Base-by-base conservation (phyloP, 768 basidiomycete species). In the Pleurotus tuoliensis region DNA sequence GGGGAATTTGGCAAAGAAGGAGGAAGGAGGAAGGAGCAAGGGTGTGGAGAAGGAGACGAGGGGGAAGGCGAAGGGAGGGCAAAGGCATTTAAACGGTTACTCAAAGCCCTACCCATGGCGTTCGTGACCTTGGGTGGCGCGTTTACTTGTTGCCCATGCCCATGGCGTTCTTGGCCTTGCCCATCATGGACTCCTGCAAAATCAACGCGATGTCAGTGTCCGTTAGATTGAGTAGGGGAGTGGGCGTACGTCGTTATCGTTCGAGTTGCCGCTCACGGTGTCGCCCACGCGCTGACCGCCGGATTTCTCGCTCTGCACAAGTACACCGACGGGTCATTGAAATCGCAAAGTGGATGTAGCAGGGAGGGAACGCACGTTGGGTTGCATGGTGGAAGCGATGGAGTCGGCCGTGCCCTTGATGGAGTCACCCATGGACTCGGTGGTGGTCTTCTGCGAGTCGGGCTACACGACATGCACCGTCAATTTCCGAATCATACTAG, bases 371-470 rank as follows among this genome's bases (percentile, higher is more conserved):
- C 71, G 56, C 6, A 79, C 80, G 60, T 80, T 67, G 62, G 83
- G 82, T 65, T 84, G 76, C 13, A 76, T 2, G 41, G 76, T 72
- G 20, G 81, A 81, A 1, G 79, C 76, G 4, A 66, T 60, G 47
- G 76, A 80, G 63, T 84, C 83, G 40, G 66, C 57, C 53, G 65
- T 71, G 58, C 81, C 78, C 63, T 81, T 82, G 61, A 77, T 5
- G 39, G 63, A 66, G 70, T 86, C 84, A 47, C 75, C 67, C 7
- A 73, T 60, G 20, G 82, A 74, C 73, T 86, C 83, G 25, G 74
- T 68, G 55, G 69, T 72, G n/a, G 73, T 58, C 73, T 86, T 86
- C 73, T 84, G 72, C 30, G 78, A 80, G 61, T 85, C 83, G 62
- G 83, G 82, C 82, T 84, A n/a, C 3, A 25, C n/a, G 40, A 41